A percentile compares a stretch with the other conserved stretches of the same genome.
Conservation (phyloP, 768 basidiomycete genomes). For the Atractiella rhizophila region DNA sequence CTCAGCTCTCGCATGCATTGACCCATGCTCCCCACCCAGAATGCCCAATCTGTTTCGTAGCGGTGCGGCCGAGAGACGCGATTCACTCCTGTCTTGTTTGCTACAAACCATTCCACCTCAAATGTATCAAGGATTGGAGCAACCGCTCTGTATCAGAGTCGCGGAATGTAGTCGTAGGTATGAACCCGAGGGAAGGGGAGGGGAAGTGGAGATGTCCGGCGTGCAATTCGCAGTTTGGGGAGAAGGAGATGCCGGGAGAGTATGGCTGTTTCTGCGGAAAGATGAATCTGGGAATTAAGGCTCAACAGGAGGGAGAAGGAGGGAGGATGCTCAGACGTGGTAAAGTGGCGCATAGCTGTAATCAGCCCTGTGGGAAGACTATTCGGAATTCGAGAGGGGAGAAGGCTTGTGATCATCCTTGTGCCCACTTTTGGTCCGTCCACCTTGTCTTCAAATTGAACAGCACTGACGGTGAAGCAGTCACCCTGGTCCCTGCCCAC, state of each 20-base stretch:
- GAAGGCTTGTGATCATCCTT: slow-evolving; percentile 46
- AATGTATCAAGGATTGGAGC: slow-evolving; percentile 74
- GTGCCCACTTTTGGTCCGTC: slow-evolving; percentile 37
- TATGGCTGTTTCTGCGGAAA: slow-evolving; percentile 64
- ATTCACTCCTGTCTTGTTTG: slow-evolving; percentile 74
- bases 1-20: slow-evolving; percentile 32
- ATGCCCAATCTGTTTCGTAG: slow-evolving; percentile 42
- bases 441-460: too few relatives aligned
- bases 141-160: slow-evolving; percentile 34
- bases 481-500: too few relatives aligned
- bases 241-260: slow-evolving; percentile 9
- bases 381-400: too few relatives aligned
- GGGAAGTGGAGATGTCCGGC: slow-evolving; percentile 80
- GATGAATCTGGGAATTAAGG: slow-evolving; percentile 42
- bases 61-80: slow-evolving; percentile 49
- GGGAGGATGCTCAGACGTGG: too few relatives aligned
- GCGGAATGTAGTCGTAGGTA: slow-evolving; percentile 37
- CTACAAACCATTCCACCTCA: slow-evolving; percentile 73
- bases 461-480: too few relatives aligned
- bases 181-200: slow-evolving; percentile 17
- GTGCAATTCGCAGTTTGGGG: slow-evolving; percentile 40
- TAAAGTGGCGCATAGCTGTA: slow-evolving; percentile 37
- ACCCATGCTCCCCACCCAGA: slow-evolving; percentile 49
- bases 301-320: slow-evolving; percentile 40
- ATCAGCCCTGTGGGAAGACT: slow-evolving; percentile 31